Conservation (phyloP, 177 flowering plant species). For the Vitis hybrid region DNA sequence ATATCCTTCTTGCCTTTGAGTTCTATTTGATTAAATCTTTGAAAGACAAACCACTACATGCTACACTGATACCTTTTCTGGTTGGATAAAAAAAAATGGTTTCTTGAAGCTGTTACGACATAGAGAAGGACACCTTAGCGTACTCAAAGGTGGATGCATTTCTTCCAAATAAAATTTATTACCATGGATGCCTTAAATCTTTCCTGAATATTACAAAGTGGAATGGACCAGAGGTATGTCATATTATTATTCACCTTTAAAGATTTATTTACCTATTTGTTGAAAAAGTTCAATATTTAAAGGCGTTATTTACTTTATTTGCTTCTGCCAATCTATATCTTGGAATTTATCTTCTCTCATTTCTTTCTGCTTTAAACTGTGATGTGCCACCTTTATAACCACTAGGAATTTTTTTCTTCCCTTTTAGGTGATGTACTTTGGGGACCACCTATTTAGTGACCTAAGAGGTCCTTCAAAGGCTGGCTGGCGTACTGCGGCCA, state of each 20-base stretch:
- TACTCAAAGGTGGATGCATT: constrained; percentile 86
- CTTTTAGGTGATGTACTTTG: constrained; percentile 90
- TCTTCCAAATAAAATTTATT: constrained; percentile 78
- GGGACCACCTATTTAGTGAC: constrained; percentile 96
- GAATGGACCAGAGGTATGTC: constrained; percentile 92
- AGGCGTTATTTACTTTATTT: background rate
- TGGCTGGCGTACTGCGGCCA: constrained; percentile 99
- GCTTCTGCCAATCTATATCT: background rate
- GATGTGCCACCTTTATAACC: background rate
- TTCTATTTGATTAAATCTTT: background rate
- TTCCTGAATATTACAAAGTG: constrained; percentile 93
- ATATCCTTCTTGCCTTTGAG: background rate
- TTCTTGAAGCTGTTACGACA: constrained; percentile 74
- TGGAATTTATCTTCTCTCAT: background rate
- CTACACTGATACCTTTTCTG: constrained; percentile 1
- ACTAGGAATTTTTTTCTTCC: background rate
- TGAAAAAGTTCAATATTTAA: background rate
- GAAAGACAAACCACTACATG: background rate
- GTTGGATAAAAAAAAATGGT: background rate
- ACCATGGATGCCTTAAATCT: constrained; percentile 92
- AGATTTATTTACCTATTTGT: background rate
- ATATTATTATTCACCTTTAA: background rate
- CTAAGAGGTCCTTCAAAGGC: constrained; percentile 95
- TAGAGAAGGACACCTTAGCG: constrained; percentile 79
- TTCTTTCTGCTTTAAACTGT: too few species aligned